These are phyloP conservation scores for Bauhinia variegata DNA, from an alignment of 306 rosid species.

Conservation along the genomic window DNA sequence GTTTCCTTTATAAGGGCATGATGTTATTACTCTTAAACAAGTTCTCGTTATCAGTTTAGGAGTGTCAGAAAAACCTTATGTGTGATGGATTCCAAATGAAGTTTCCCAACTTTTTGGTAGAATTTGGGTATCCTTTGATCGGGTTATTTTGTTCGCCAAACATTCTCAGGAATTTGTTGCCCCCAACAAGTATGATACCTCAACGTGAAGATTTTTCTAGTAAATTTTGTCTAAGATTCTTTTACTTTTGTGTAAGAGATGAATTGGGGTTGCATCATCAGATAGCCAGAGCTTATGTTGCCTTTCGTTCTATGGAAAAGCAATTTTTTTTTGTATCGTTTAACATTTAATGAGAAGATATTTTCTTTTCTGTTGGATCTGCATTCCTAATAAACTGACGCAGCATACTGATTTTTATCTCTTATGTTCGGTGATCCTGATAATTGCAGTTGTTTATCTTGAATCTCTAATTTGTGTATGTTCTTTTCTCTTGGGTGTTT, in stretches of 20 bases:
- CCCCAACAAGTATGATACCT: neutral
- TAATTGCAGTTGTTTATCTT: neutral
- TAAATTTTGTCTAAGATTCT: neutral
- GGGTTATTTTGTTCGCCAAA: neutral
- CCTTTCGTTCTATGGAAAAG: neutral
- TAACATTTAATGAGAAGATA: neutral
- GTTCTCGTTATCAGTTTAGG: neutral
- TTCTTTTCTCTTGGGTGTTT: neutral
- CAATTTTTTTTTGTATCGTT: neutral
- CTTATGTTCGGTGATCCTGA: neutral
- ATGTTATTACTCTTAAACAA: neutral
- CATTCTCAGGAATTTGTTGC: neutral
- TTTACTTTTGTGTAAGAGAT: neutral
- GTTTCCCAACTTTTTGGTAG: neutral
- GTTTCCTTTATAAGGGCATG: neutral
- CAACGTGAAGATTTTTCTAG: constrained; percentile 1
- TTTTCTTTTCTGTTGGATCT: constrained; percentile 1
- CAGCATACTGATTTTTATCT: constrained; percentile 10
- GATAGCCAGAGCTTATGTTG: constrained; percentile 7
- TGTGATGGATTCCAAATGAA: neutral
- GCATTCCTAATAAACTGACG: neutral
- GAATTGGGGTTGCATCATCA: neutral
- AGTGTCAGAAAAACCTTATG: neutral
- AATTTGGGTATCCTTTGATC: neutral
- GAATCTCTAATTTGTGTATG: constrained; percentile 4